Evolutionary conservation across 495 filamentous ascomycete genomes (phyloP).

Genomic region (Evernia prunastri): DNA sequence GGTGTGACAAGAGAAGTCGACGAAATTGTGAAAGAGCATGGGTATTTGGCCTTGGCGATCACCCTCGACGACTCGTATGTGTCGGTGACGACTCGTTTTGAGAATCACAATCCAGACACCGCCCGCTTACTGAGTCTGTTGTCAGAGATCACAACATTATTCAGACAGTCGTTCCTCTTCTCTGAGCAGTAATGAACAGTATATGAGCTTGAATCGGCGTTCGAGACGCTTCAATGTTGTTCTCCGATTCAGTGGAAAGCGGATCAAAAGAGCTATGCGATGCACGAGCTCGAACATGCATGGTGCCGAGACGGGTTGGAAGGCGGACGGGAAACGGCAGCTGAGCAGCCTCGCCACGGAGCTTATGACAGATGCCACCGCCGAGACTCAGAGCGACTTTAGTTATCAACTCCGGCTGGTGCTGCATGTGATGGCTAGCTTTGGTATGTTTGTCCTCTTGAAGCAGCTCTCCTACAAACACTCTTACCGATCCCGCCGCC

Average conservation of each 20-base stretch:
- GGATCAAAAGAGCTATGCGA: constrained; percentile 6
- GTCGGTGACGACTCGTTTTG: constrained; percentile 12
- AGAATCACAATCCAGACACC: neutral
- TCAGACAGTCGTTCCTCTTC: constrained; percentile 1
- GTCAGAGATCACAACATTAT: neutral
- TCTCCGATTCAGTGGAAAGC: constrained; percentile 8
- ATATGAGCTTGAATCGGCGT: constrained; percentile 9
- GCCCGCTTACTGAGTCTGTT: constrained; percentile 5
- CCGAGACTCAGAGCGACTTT: neutral
- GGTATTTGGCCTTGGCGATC: constrained; percentile 8
- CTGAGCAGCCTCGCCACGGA: neutral
- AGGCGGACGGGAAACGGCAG: neutral
- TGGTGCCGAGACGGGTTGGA: constrained; percentile 2
- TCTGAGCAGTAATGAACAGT: neutral
- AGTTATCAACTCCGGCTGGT: constrained; percentile 2
- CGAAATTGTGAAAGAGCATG: constrained; percentile 11
- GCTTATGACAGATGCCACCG: constrained; percentile 1
- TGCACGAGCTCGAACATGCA: constrained; percentile 8
- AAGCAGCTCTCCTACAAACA: too few relatives aligned
- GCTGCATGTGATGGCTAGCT: constrained; percentile 3
- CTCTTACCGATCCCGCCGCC: too few relatives aligned
- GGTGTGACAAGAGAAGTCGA: constrained; percentile 1
- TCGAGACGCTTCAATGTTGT: constrained; percentile 9
- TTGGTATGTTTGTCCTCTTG: constrained; percentile 9
- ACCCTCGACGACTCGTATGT: constrained; percentile 1